Base-by-base conservation (phyloP, 23 red algal species). In the Gracilaria domingensis region DNA sequence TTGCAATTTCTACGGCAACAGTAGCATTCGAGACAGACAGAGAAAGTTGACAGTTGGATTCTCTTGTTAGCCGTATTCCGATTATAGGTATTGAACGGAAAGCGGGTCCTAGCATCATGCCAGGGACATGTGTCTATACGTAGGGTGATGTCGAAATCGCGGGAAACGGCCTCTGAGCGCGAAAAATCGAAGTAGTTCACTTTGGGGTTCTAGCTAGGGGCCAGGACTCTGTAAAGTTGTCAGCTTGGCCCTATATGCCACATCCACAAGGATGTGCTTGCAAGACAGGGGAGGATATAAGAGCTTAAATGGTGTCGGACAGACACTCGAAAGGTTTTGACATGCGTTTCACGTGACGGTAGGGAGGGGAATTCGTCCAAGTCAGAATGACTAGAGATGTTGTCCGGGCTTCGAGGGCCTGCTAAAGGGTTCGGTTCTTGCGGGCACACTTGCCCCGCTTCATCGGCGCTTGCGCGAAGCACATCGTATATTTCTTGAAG, bases 341-440 rank as follows among this genome's bases (percentile, higher is more conserved):
- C 72, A 30, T 50, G 0, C 8, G 72, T 30, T 28, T 14, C 72
- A 77, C 72, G 72, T 77, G 72, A 77, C 45, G 45, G 30, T 34
- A 25, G 72, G 24, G 72, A 28, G 72, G 39, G 72, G 39, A 77
- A 51, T 77, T 51, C 25, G 72, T 50, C 72, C 72, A 28, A 51
- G 72, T 77, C 45, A 51, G 72, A 77, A 26, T 48, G 24, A n/a
- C 6, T 77, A 0, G 38, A 20, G 20, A 12, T 77, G 40, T 50
- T 30, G 72, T 12, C 45, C 45, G 72, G 21, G 21, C 30, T 26
- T 40, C 72, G 72, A 4, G 45, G 72, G 72, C 72, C 72, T 9
- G 1, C 4, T 0, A 1, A 4, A 18, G 11, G 40, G 6, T 25
- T 21, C 23, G 3, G 21, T 48, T 37, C 0, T 12, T 77, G 45